A percentile compares a stretch with the other conserved stretches of the same genome.
These are phyloP conservation scores for Neofusicoccum sp. DNA, from an alignment of 2,329 filamentous ascomycete genomes.

Conservation along the genomic window DNA sequence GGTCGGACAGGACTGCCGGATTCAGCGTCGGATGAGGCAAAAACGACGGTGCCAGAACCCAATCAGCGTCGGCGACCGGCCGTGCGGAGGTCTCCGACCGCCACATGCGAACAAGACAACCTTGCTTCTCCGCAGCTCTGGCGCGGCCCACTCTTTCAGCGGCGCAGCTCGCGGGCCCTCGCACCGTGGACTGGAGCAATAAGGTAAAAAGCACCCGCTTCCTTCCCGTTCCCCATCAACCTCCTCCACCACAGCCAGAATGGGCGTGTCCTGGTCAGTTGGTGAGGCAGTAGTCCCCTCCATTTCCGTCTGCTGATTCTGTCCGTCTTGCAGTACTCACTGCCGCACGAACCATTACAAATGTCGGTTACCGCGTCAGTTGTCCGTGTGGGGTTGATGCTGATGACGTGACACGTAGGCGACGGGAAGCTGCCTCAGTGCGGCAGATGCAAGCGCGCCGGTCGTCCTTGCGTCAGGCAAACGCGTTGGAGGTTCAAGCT, in stretches of 20 bases:
- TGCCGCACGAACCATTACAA: constrained; percentile 3
- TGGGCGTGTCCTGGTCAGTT: neutral
- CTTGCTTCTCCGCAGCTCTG: neutral
- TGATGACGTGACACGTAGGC: neutral
- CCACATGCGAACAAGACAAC: neutral
- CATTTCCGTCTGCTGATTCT: neutral
- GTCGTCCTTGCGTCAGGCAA: neutral
- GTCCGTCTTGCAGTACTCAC: neutral
- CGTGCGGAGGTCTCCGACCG: neutral
- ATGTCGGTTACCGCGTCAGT: neutral
- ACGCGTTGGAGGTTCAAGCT: constrained; percentile 4
- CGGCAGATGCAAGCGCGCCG: constrained; percentile 5
- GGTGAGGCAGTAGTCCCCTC: neutral
- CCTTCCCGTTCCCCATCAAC: neutral
- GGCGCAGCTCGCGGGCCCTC: constrained; percentile 2
- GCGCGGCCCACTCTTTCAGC: neutral
- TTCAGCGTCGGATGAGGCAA: neutral
- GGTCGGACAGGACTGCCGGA: neutral
- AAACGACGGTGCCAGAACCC: neutral
- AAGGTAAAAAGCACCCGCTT: neutral
- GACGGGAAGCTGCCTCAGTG: constrained; percentile 11
- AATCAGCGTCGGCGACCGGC: neutral
- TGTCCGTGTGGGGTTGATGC: neutral
- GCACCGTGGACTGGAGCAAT: constrained; percentile 7
- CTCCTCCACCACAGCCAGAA: neutral